Conservation (phyloP, 805 yeast genomes). For the Priceomyces castillae region DNA sequence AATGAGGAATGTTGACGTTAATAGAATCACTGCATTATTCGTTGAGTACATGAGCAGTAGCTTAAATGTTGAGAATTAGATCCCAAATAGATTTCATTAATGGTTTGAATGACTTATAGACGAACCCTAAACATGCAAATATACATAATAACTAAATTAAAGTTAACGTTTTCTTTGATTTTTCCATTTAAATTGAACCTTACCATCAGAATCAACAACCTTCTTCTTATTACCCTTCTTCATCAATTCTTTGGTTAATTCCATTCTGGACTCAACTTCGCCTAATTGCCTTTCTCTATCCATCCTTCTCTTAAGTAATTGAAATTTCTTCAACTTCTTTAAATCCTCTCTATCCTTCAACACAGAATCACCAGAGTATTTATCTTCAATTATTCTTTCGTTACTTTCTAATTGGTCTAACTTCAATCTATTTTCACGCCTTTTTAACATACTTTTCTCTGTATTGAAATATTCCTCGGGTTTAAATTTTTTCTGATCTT, state of each 20-base stretch:
- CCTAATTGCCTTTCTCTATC: conserved; percentile 68
- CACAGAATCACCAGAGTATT: conserved; percentile 25
- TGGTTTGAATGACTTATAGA: background rate
- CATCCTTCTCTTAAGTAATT: conserved; percentile 59
- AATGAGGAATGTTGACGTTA: conserved; percentile 68
- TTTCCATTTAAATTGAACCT: conserved; percentile 78
- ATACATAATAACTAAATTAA: background rate
- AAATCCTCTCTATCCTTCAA: conserved; percentile 36
- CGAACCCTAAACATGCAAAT: background rate
- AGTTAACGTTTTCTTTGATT: conserved; percentile 59
- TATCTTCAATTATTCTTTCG: conserved; percentile 27
- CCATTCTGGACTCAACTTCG: conserved; percentile 69
- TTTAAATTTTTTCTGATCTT: conserved; percentile 55
- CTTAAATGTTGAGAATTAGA: conserved; percentile 35
- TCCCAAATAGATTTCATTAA: background rate
- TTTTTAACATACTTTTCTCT: conserved; percentile 55
- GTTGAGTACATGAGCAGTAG: conserved; percentile 74
- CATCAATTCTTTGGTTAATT: conserved; percentile 81
- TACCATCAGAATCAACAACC: conserved; percentile 62
- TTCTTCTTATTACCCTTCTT: conserved; percentile 86
- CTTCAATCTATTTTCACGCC: conserved; percentile 71
- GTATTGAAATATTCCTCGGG: conserved; percentile 71
- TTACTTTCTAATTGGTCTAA: conserved; percentile 54
- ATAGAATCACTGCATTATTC: conserved; percentile 68
- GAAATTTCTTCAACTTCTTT: conserved; percentile 60